Evolutionary conservation across 192 early-diverging fungal species (phyloP).

Genomic region (Coemansia javaensis): DNA sequence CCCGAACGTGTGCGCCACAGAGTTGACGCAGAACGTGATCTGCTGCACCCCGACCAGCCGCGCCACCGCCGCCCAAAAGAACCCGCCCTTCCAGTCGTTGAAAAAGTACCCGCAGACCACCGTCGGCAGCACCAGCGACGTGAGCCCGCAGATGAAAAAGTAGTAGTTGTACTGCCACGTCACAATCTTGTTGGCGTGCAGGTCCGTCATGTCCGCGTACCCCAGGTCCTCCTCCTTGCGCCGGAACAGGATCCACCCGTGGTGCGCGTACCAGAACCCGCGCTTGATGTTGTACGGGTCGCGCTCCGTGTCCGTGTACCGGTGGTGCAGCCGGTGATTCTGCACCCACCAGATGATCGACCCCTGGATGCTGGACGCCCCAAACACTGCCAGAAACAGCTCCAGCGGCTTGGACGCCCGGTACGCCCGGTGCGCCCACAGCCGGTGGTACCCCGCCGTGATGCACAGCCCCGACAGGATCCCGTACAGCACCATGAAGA

Average conservation of each 20-base stretch:
- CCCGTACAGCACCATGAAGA: slow-evolving; percentile 53
- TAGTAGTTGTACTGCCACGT: slow-evolving; percentile 74
- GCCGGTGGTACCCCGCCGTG: slow-evolving; percentile 83
- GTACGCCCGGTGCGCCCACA: slow-evolving; percentile 77
- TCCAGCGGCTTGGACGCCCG: slow-evolving; percentile 56
- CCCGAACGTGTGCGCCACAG: slow-evolving; percentile 72
- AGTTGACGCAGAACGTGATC: slow-evolving; percentile 82
- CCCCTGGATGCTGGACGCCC: slow-evolving; percentile 72
- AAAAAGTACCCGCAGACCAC: slow-evolving; percentile 74
- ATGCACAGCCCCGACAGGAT: slow-evolving; percentile 79
- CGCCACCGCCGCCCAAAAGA: slow-evolving; percentile 64
- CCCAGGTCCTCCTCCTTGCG: slow-evolving; percentile 66
- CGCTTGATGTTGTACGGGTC: slow-evolving; percentile 80
- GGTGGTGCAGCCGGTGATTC: slow-evolving; percentile 79
- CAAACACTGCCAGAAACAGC: slow-evolving; percentile 55
- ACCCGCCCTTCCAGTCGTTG: slow-evolving; percentile 75
- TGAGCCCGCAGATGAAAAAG: slow-evolving; percentile 61
- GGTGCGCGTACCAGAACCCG: slow-evolving; percentile 77
- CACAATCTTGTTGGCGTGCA: slow-evolving; percentile 68
- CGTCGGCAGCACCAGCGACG: slow-evolving; percentile 77
- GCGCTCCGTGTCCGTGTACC: slow-evolving; percentile 80
- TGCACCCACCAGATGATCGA: slow-evolving; percentile 83
- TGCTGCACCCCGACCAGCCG: slow-evolving; percentile 76
- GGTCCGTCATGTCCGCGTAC: slow-evolving; percentile 75
- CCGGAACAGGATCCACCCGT: slow-evolving; percentile 79